These are phyloP conservation scores for Pseudocercospora crystallina DNA, from an alignment of 2,329 filamentous ascomycete species.

Conservation along the genomic window DNA sequence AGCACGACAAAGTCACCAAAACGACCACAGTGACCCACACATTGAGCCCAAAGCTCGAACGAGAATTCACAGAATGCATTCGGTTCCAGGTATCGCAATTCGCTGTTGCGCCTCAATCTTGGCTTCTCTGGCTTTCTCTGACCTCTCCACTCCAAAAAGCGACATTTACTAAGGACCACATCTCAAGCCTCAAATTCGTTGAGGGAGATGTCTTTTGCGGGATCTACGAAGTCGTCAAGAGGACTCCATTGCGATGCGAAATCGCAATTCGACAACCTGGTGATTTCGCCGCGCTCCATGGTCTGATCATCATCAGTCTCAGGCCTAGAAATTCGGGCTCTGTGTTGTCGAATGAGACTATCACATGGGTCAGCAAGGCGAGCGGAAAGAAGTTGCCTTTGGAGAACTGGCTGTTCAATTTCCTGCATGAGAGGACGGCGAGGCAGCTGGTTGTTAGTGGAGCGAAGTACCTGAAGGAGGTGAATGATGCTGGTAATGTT, in stretches of 20 bases:
- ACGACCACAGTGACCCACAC: conserved; percentile 16
- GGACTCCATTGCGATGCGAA: conserved; percentile 17
- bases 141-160: conserved; percentile 8
- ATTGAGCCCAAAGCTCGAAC: conserved; percentile 12
- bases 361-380: conserved; percentile 22
- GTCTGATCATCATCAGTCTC: conserved; percentile 19
- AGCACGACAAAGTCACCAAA: conserved; percentile 24
- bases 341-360: conserved; percentile 22
- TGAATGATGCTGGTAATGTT: background rate
- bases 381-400: conserved; percentile 19
- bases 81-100: conserved; percentile 21
- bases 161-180: conserved; percentile 21
- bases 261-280: conserved; percentile 10
- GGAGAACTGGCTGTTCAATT: conserved; percentile 16
- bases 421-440: conserved; percentile 20
- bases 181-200: conserved; percentile 20
- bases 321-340: conserved; percentile 21
- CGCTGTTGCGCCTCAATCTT: conserved; percentile 18
- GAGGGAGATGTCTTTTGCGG: conserved; percentile 25
- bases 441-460: conserved; percentile 17
- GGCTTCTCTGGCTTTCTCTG: conserved; percentile 17
- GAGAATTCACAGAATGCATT: conserved; percentile 22
- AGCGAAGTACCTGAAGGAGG: conserved; percentile 14
- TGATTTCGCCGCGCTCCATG: conserved; percentile 6
- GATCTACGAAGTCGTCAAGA: conserved; percentile 23